These are phyloP conservation scores for Talaromyces adpressus DNA, from an alignment of 495 filamentous ascomycete species.

Conservation along the genomic window DNA sequence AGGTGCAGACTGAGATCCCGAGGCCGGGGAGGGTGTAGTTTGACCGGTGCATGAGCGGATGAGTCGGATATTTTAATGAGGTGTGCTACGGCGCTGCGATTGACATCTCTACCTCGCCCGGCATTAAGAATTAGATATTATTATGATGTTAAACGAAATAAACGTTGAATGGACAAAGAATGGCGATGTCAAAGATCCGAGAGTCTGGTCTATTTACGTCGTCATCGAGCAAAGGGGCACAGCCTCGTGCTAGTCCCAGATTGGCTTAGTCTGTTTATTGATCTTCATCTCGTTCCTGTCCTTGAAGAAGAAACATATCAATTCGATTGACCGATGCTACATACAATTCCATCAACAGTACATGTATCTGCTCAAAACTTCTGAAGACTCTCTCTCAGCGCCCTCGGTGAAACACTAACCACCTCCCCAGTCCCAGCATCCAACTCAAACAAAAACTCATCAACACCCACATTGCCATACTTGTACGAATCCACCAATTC, in stretches of 20 bases:
- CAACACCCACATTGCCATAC: background rate
- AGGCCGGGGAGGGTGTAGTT: background rate
- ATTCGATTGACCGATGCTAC: too few relatives aligned
- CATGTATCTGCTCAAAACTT: background rate
- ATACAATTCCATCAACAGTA: too few relatives aligned
- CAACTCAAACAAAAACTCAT: background rate
- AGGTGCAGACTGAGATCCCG: slow-evolving; percentile 19
- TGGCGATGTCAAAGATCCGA: background rate
- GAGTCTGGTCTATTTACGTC: background rate
- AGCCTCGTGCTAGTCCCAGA: background rate
- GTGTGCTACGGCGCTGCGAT: background rate
- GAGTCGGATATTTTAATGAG: background rate
- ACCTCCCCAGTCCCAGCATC: background rate
- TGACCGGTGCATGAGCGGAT: background rate
- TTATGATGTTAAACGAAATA: background rate
- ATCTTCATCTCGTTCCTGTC: too few relatives aligned
- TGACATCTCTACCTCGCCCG: background rate
- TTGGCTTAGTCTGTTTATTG: background rate
- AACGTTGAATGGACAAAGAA: background rate
- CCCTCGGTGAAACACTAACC: background rate
- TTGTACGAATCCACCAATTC: background rate
- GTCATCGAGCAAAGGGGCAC: background rate
- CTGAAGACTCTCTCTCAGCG: background rate
- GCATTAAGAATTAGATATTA: background rate
- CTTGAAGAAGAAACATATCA: too few relatives aligned